A percentile compares a stretch with the other conserved stretches of the same genome.
These are phyloP conservation scores for Solanum hybrid DNA, from an alignment of 305 asterid species.

Conservation along the genomic window DNA sequence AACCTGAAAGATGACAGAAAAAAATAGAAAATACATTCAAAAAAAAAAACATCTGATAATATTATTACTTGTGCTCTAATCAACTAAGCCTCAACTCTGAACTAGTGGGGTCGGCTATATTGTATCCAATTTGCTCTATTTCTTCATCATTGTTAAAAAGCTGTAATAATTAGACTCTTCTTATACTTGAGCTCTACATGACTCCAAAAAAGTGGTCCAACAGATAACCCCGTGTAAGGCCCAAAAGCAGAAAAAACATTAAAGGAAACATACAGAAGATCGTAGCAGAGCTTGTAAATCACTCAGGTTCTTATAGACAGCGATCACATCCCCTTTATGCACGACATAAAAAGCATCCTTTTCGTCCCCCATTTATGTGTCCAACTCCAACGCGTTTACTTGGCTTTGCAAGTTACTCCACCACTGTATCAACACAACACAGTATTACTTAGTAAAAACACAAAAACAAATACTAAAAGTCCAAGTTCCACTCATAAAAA, in stretches of 20 bases:
- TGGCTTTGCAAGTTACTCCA: not conserved
- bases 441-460: not conserved
- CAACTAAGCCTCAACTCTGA: not conserved
- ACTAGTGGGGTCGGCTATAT: not conserved
- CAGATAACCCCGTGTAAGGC: not conserved
- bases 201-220: not conserved
- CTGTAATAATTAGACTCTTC: not conserved
- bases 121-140: not conserved
- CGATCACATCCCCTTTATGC: slow-evolving; percentile 54
- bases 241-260: not conserved
- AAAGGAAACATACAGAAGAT: slow-evolving; percentile 44
- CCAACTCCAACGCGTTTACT: not conserved
- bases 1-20: slow-evolving; percentile 27
- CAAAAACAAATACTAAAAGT: not conserved
- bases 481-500: not conserved
- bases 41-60: not conserved
- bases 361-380: slow-evolving; percentile 56
- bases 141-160: not conserved
- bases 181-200: not conserved
- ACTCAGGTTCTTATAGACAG: slow-evolving; percentile 74
- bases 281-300: slow-evolving; percentile 75
- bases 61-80: not conserved
- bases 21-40: not conserved
- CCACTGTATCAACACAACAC: not conserved
- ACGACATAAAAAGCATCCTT: slow-evolving; percentile 83